Conservation (phyloP, 176 grass and related monocot genomes). For the Carex littledalei region DNA sequence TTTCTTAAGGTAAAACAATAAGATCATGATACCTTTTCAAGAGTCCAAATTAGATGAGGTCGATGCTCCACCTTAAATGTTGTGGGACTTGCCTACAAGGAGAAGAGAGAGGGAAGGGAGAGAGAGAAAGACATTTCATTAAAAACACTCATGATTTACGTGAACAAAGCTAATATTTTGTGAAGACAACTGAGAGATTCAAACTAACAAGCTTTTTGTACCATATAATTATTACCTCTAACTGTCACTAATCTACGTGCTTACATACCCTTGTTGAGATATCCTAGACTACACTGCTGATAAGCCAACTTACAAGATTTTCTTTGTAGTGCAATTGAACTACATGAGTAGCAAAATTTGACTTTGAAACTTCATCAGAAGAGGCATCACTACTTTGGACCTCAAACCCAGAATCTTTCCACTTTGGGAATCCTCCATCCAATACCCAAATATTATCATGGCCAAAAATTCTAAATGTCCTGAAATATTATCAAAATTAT, state of each 20-base stretch:
- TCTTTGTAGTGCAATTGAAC: conserved; percentile 57
- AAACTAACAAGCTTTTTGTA: background rate
- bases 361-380: conserved; percentile 40
- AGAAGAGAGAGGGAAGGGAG: background rate
- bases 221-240: background rate
- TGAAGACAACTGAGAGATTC: background rate
- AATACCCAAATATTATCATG: conserved; percentile 80
- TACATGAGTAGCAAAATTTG: conserved; percentile 38
- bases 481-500: conserved; percentile 20
- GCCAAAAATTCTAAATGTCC: conserved; percentile 89
- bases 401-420: conserved; percentile 63
- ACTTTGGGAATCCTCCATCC: conserved; percentile 88
- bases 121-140: background rate
- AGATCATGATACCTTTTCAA: conserved; percentile 52
- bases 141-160: background rate
- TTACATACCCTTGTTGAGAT: too few relatives aligned
- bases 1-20: background rate
- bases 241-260: background rate
- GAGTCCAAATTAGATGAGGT: conserved; percentile 60
- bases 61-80: conserved; percentile 73
- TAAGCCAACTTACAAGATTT: conserved; percentile 41
- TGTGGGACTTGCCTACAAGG: conserved; percentile 30
- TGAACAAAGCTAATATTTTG: background rate
- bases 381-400: conserved; percentile 29
- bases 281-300: background rate